phyloP scores from a whole-genome alignment of 768 basidiomycete genomes.

The Crassisporium funariophilum region DNA sequence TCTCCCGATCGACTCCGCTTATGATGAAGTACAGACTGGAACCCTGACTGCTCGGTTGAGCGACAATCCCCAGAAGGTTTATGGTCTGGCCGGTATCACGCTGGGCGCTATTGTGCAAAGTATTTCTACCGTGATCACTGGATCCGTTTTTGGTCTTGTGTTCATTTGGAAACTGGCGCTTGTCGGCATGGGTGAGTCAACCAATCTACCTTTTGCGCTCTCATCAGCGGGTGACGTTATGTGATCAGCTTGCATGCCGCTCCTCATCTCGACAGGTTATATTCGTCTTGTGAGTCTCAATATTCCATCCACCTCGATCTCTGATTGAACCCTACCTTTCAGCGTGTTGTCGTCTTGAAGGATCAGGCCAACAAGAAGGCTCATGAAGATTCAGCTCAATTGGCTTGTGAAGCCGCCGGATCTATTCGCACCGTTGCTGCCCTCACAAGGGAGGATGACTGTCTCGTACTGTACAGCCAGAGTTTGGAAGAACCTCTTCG shows the following conservation, averaged over 20 bases:
- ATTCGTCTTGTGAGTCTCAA: conserved; percentile 66
- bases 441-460: conserved; percentile 85
- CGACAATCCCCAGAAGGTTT: conserved; percentile 88
- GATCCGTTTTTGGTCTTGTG: conserved; percentile 73
- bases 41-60: conserved; percentile 76
- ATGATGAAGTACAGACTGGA: conserved; percentile 57
- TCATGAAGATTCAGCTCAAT: conserved; percentile 80
- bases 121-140: conserved; percentile 66
- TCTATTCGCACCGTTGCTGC: conserved; percentile 91
- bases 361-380: conserved; percentile 79
- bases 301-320: too few relatives aligned
- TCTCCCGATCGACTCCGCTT: conserved; percentile 7
- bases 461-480: conserved; percentile 61
- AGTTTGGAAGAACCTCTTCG: conserved; percentile 71
- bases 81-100: conserved; percentile 85
- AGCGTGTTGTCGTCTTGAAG: conserved; percentile 87
- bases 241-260: conserved; percentile 67
- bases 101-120: conserved; percentile 87
- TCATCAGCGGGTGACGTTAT: conserved; percentile 5
- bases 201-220: background rate
- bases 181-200: conserved; percentile 70
- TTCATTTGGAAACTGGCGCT: conserved; percentile 81
- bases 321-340: too few relatives aligned
- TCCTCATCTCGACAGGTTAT: conserved; percentile 73
- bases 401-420: conserved; percentile 90